A percentile compares a stretch with the other conserved stretches of the same genome.
Evolutionary conservation across 2,329 filamentous ascomycete species (phyloP).

Genomic region (Microdochium paspali): DNA sequence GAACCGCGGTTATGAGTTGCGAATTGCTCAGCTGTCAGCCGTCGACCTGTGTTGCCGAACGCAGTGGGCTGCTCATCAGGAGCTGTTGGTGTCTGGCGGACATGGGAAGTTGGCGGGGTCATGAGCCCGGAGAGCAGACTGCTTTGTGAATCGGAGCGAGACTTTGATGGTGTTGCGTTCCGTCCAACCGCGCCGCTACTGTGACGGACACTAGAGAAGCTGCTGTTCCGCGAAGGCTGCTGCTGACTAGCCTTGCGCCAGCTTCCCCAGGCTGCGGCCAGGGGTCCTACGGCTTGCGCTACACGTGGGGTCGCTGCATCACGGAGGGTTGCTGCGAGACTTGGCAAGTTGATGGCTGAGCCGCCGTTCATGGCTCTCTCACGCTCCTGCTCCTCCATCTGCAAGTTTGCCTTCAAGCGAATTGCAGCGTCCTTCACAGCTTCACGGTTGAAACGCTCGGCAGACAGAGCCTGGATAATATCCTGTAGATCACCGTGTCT

Average conservation of each 20-base stretch:
- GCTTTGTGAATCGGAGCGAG: constrained; percentile 40
- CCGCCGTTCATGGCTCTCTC: constrained; percentile 71
- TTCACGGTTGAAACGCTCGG: constrained; percentile 67
- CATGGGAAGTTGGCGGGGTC: constrained; percentile 75
- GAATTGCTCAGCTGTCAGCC: constrained; percentile 42
- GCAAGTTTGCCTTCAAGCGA: constrained; percentile 82
- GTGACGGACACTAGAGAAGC: constrained; percentile 35
- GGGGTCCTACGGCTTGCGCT: constrained; percentile 66
- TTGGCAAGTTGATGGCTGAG: constrained; percentile 59
- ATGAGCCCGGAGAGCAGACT: constrained; percentile 69
- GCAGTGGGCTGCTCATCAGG: constrained; percentile 44
- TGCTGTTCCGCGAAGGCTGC: constrained; percentile 26
- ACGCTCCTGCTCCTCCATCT: constrained; percentile 96
- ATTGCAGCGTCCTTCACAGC: constrained; percentile 85
- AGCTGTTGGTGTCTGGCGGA: constrained; percentile 33
- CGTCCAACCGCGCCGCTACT: constrained; percentile 10
- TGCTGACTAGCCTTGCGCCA: constrained; percentile 66
- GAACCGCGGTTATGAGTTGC: constrained; percentile 25
- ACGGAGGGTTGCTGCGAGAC: constrained; percentile 66
- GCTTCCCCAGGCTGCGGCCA: constrained; percentile 90
- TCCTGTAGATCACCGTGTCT: constrained; percentile 87
- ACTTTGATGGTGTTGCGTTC: constrained; percentile 52
- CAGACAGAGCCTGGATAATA: constrained; percentile 71
- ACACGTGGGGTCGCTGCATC: constrained; percentile 75
- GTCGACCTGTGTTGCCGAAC: constrained; percentile 49